A percentile compares a stretch with the other conserved stretches of the same genome.
These are phyloP conservation scores for Psilocybe tampanensis DNA, from an alignment of 768 basidiomycete species.

Conservation along the genomic window DNA sequence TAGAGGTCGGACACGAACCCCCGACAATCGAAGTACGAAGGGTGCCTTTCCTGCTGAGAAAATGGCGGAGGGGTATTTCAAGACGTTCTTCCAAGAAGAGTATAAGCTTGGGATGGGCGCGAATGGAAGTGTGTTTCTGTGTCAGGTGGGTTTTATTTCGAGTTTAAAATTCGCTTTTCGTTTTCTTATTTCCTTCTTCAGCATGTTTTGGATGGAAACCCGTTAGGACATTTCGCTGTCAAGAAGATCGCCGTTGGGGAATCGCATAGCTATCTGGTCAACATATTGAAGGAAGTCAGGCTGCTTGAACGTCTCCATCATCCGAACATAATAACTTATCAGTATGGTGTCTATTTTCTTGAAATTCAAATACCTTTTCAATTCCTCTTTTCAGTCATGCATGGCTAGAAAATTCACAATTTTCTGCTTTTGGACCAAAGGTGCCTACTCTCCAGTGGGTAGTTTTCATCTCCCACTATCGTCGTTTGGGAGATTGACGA, in stretches of 20 bases:
- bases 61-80: conserved; percentile 93
- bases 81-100: conserved; percentile 91
- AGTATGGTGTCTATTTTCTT: conserved; percentile 39
- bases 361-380: neutral
- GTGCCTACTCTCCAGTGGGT: conserved; percentile 87
- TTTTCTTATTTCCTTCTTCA: conserved; percentile 29
- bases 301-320: conserved; percentile 86
- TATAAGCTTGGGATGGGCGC: conserved; percentile 92
- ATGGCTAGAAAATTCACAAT: conserved; percentile 86
- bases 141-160: conserved; percentile 54
- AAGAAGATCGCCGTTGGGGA: conserved; percentile 97
- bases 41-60: conserved; percentile 62
- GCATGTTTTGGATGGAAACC: conserved; percentile 88
- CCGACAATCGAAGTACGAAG: conserved; percentile 18
- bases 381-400: conserved; percentile 56
- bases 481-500: neutral
- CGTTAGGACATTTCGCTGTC: conserved; percentile 89
- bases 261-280: conserved; percentile 83
- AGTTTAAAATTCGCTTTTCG: neutral
- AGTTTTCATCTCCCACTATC: neutral
- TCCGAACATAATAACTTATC: conserved; percentile 93
- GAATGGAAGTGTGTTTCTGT: conserved; percentile 87
- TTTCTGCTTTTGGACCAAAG: conserved; percentile 87
- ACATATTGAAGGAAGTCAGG: conserved; percentile 84
- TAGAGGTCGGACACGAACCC: conserved; percentile 4